Evolutionary conservation across 2,329 filamentous ascomycete species (phyloP), one percentile per base, ranked within the genome.

Genomic region (Westerdykella aurantiaca): DNA sequence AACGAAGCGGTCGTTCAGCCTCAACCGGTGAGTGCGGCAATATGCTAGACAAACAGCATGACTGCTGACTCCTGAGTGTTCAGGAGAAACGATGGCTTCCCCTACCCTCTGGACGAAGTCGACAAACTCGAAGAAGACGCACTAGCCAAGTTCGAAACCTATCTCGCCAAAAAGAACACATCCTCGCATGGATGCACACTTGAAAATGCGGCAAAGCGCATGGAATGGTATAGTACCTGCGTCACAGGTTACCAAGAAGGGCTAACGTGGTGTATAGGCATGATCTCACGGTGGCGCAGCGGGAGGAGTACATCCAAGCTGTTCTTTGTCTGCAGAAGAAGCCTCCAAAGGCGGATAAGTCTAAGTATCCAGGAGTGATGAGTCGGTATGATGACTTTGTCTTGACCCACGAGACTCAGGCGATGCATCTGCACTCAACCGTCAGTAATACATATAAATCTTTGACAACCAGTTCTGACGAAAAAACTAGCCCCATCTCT

Each of bases 371-470:
- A 0, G 55, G 55, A 6, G 45, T 50, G 12, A 41, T 50, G 38
- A 56, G 46, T 31, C 49, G 54, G 14, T 57, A 57, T 25, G 54
- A 57, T 37, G 54, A 57, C 37, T 57, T 57, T 42, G 54, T 57
- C 13, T 37, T 54, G n/a, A 56, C 54, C 2, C 54, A 57, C 34
- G 52, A 56, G 39, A 55, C 50, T 6, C 53, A 55, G 37, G 52
- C 55, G 3, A 34, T 51, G 16, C 48, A 55, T 44, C 42, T 58
- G 13, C 55, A 58, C 37, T 56, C 52, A 10, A 56, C 55, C 2
- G 55, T 54, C 39, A 54, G 55, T 39, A 12, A 21, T 21, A 9
- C 2, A 23, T 10, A 11, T 31, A 14, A 54, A 57, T 42, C 46
- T 55, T 16, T 54, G 53, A 9, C n/a, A 61, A 57, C 12, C 17